phyloP scores from a whole-genome alignment of 2,329 filamentous ascomycete species.

The Neonectria neomacrospora region DNA sequence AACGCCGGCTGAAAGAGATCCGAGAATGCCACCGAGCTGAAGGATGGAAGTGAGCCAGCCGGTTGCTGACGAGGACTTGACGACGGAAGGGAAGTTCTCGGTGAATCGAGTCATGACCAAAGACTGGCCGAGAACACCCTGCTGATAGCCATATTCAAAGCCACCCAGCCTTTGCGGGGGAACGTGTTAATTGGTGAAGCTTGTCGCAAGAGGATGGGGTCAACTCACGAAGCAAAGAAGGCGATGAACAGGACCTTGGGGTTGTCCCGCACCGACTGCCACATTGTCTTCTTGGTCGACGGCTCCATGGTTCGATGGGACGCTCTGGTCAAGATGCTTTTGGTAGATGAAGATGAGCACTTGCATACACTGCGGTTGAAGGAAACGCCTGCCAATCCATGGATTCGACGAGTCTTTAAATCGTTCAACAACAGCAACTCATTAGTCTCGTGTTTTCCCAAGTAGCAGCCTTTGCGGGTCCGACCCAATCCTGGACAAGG shows the following conservation, averaged over 20 bases:
- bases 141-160: conserved; percentile 62
- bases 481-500: not conserved
- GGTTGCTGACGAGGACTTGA: conserved; percentile 58
- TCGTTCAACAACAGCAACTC: not conserved
- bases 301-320: not conserved
- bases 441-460: not conserved
- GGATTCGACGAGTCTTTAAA: not conserved
- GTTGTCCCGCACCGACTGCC: not conserved
- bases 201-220: not conserved
- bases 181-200: not conserved
- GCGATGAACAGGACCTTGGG: not conserved
- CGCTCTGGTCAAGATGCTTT: not conserved
- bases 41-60: conserved; percentile 65
- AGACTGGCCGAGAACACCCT: conserved; percentile 60
- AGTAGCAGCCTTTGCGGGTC: not conserved
- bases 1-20: conserved; percentile 54
- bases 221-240: not conserved
- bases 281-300: not conserved
- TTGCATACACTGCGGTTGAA: not conserved
- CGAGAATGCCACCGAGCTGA: conserved; percentile 60
- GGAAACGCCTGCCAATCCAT: not conserved
- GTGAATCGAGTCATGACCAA: conserved; percentile 58
- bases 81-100: conserved; percentile 48
- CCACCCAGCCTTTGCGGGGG: conserved; percentile 49
- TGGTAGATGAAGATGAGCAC: not conserved